Evolutionary conservation across 2,329 filamentous ascomycete species (phyloP).

Genomic region (Phaeosphaeria sp.): DNA sequence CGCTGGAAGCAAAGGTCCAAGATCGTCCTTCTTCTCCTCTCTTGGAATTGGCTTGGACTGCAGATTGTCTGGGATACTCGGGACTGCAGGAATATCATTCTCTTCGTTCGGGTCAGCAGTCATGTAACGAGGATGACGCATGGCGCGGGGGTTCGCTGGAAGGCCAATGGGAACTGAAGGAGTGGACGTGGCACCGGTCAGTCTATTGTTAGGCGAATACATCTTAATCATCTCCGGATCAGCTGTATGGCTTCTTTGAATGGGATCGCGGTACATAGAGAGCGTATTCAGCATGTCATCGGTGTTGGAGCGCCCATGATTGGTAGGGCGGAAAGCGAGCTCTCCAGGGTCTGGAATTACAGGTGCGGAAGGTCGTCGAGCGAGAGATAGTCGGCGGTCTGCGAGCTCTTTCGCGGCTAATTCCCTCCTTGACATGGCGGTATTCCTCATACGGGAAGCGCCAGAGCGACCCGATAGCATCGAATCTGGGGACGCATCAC

Average conservation of each 20-base stretch:
- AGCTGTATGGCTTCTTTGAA: slow-evolving; percentile 69
- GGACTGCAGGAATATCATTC: slow-evolving; percentile 60
- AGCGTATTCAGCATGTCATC: slow-evolving; percentile 51
- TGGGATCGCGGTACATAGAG: slow-evolving; percentile 43
- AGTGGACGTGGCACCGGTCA: slow-evolving; percentile 51
- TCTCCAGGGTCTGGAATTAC: slow-evolving; percentile 77
- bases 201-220: slow-evolving; percentile 43
- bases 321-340: slow-evolving; percentile 43
- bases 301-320: slow-evolving; percentile 44
- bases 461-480: slow-evolving; percentile 42
- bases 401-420: slow-evolving; percentile 79
- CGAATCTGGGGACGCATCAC: slow-evolving; percentile 46
- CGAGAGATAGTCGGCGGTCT: slow-evolving; percentile 79
- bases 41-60: slow-evolving; percentile 31
- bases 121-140: slow-evolving; percentile 79
- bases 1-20: slow-evolving; percentile 57
- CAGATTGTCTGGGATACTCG: slow-evolving; percentile 61
- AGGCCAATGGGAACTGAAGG: slow-evolving; percentile 71
- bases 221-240: slow-evolving; percentile 61
- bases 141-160: slow-evolving; percentile 90
- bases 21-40: slow-evolving; percentile 47
- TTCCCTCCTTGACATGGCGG: slow-evolving; percentile 51
- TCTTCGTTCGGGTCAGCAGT: slow-evolving; percentile 60
- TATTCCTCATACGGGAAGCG: slow-evolving; percentile 27
- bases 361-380: slow-evolving; percentile 79